Percentiles rank a stretch among this genome's conserved stretches.
phyloP scores from a whole-genome alignment of 352 stramenopile genomes.

The Thraustochytrium sp. region DNA sequence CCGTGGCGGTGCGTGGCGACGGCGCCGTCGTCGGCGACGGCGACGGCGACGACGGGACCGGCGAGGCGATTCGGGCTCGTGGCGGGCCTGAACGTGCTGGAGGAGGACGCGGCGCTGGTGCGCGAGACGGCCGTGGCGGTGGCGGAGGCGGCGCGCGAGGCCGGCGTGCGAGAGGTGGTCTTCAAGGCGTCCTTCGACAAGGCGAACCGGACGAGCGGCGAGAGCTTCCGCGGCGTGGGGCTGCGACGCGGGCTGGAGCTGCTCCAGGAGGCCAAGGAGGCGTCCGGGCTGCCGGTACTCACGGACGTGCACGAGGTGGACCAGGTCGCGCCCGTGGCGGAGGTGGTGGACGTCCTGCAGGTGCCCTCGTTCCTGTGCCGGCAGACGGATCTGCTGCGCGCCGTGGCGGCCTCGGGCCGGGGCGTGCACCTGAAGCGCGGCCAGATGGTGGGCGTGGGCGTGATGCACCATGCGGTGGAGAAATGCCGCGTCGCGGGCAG shows the following conservation, averaged over 20 bases:
- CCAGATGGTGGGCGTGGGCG: constrained; percentile 73
- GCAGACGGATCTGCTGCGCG: constrained; percentile 72
- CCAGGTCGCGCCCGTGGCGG: constrained; percentile 63
- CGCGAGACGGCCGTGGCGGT: neutral
- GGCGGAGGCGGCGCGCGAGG: neutral
- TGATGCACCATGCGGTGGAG: constrained; percentile 58
- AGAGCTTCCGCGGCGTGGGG: constrained; percentile 65
- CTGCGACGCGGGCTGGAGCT: constrained; percentile 65
- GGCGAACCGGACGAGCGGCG: constrained; percentile 67
- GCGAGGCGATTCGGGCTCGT: neutral
- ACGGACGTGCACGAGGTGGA: constrained; percentile 74
- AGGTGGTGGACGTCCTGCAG: constrained; percentile 71
- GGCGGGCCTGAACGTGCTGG: neutral
- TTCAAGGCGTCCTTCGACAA: constrained; percentile 84
- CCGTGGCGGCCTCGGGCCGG: constrained; percentile 62
- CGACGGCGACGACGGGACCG: too few species aligned
- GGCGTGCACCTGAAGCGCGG: constrained; percentile 79
- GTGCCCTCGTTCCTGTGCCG: constrained; percentile 77
- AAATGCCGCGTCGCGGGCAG: constrained; percentile 28
- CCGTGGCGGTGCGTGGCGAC: neutral
- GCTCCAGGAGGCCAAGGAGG: constrained; percentile 64
- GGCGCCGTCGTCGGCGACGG: neutral
- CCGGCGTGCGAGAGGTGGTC: constrained; percentile 46
- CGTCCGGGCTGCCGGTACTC: constrained; percentile 65
- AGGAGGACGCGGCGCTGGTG: neutral